These are phyloP conservation scores for Gastrodia elata DNA, from an alignment of 106 monocot species.

Conservation along the genomic window DNA sequence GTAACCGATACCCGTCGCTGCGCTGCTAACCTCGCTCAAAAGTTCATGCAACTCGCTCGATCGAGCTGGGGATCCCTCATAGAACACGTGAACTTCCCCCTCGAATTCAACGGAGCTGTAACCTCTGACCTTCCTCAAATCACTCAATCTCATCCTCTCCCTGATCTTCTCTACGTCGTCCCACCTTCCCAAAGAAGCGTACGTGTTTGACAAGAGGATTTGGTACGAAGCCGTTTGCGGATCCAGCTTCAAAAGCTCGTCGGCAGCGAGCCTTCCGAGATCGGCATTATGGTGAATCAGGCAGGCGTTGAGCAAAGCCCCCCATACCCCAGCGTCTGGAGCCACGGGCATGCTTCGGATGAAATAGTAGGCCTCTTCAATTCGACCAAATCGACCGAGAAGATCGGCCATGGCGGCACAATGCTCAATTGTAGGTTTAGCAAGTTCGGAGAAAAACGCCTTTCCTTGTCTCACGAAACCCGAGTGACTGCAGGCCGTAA, in stretches of 20 bases:
- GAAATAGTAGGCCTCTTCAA: conserved; percentile 28
- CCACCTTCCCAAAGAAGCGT: conserved; percentile 18
- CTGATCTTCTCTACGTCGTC: conserved; percentile 15
- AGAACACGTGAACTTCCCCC: conserved; percentile 21
- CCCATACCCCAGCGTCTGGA: conserved; percentile 41
- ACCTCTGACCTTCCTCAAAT: conserved; percentile 12
- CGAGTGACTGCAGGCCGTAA: conserved; percentile 20
- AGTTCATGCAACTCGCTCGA: conserved; percentile 10
- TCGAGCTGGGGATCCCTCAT: conserved; percentile 17
- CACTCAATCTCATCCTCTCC: conserved; percentile 11
- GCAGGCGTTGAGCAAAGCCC: conserved; percentile 37
- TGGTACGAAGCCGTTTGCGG: conserved; percentile 16
- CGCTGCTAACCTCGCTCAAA: conserved; percentile 9
- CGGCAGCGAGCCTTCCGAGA: conserved; percentile 20
- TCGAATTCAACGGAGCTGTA: conserved; percentile 25
- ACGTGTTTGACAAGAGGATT: conserved; percentile 25
- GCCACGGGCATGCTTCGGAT: conserved; percentile 39
- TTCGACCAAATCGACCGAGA: conserved; percentile 30
- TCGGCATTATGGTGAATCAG: conserved; percentile 4
- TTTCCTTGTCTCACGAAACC: conserved; percentile 21
- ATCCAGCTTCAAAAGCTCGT: conserved; percentile 12
- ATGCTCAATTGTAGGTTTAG: conserved; percentile 32
- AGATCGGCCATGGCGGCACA: conserved; percentile 60
- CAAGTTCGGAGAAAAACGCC: conserved; percentile 4
- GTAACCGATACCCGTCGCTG: conserved; percentile 13